phyloP scores from a whole-genome alignment of 2,329 filamentous ascomycete genomes.

The Epichloe amarillans region DNA sequence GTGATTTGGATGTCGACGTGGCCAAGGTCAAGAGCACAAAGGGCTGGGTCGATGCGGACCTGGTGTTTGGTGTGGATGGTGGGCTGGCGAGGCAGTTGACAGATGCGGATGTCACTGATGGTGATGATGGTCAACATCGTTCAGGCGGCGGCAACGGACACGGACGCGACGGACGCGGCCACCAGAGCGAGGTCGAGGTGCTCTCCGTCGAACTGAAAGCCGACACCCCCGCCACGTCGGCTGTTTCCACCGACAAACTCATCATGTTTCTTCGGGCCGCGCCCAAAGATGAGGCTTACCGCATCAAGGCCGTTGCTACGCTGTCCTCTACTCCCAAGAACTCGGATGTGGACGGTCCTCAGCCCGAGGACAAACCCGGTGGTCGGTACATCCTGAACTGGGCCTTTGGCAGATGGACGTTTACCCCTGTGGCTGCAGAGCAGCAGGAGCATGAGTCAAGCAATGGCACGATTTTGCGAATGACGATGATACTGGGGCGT shows the following conservation, averaged over 20 bases:
- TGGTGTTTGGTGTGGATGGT: conserved; percentile 81
- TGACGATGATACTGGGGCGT: conserved; percentile 63
- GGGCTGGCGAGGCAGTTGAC: conserved; percentile 50
- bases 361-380: conserved; percentile 18
- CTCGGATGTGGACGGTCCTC: conserved; percentile 35
- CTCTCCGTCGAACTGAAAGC: conserved; percentile 61
- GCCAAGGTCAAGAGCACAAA: conserved; percentile 76
- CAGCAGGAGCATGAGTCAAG: conserved; percentile 40
- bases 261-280: conserved; percentile 55
- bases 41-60: conserved; percentile 62
- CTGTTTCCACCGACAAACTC: conserved; percentile 47
- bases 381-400: conserved; percentile 84
- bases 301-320: conserved; percentile 65
- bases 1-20: conserved; percentile 67
- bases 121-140: conserved; percentile 11
- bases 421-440: conserved; percentile 43
- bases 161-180: conserved; percentile 13
- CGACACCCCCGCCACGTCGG: conserved; percentile 17
- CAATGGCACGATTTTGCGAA: conserved; percentile 43
- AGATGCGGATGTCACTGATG: conserved; percentile 22
- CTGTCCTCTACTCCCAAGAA: conserved; percentile 32
- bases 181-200: conserved; percentile 87
- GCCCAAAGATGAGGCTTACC: conserved; percentile 87
- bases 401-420: conserved; percentile 94
- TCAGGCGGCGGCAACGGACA: conserved; percentile 10